phyloP scores from a whole-genome alignment of 129 eudicot genomes.

The Tagetes erecta region DNA sequence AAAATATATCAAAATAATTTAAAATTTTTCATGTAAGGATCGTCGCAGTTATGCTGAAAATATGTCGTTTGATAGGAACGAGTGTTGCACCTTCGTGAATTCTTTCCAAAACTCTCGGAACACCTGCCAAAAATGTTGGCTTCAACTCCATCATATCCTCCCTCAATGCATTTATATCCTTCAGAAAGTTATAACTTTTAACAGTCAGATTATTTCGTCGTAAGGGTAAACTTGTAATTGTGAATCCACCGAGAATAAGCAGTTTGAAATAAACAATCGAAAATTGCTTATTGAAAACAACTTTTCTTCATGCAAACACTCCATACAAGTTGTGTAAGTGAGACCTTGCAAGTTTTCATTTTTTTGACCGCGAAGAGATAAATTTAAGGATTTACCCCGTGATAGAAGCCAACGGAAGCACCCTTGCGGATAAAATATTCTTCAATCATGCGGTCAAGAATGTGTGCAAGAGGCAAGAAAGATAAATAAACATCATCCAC shows the following conservation, averaged over 20 bases:
- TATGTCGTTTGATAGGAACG: background rate
- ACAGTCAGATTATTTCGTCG: background rate
- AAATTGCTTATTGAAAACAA: background rate
- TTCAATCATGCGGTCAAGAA: conserved; percentile 94
- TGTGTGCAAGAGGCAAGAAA: conserved; percentile 94
- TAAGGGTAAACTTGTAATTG: background rate
- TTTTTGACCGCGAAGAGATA: background rate
- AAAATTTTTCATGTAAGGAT: background rate
- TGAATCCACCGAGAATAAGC: background rate
- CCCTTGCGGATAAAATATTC: conserved; percentile 86
- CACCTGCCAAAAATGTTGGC: conserved; percentile 97
- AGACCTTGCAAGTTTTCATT: background rate
- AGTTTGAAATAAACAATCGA: background rate
- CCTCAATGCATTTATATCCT: conserved; percentile 71
- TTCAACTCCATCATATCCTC: conserved; percentile 89
- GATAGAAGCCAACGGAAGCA: conserved; percentile 96
- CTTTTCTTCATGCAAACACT: conserved; percentile 5
- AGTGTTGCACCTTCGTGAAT: conserved; percentile 69
- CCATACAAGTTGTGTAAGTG: too few species aligned
- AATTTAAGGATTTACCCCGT: conserved; percentile 60
- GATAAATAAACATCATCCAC: conserved; percentile 87
- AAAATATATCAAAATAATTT: background rate
- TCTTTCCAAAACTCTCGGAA: conserved; percentile 90
- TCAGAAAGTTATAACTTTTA: conserved; percentile 10
- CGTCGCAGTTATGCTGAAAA: background rate